Conservation (phyloP, 2,329 filamentous ascomycete genomes). For the Epichloe uncinata region DNA sequence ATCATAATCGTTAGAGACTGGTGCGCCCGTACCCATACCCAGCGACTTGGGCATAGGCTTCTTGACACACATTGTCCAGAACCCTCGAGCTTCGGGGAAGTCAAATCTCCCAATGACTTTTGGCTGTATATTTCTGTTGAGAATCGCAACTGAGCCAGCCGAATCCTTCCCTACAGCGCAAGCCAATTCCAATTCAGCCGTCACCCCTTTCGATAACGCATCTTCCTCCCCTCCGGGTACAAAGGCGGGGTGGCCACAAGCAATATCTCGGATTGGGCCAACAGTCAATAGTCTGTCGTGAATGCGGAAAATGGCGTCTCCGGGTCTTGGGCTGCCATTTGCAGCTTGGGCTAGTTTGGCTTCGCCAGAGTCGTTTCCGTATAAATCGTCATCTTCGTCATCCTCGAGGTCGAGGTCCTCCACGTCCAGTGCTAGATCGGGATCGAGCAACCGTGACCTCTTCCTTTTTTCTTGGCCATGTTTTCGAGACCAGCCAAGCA, state of each 20-base stretch:
- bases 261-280: conserved; percentile 64
- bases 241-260: conserved; percentile 46
- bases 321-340: conserved; percentile 33
- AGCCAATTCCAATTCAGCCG: conserved; percentile 45
- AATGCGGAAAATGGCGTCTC: conserved; percentile 59
- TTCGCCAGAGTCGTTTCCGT: conserved; percentile 49
- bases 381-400: conserved; percentile 51
- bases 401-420: conserved; percentile 42
- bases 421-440: conserved; percentile 34
- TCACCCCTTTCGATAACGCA: conserved; percentile 30
- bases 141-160: conserved; percentile 56
- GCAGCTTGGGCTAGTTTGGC: conserved; percentile 35
- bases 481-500: conserved; percentile 68
- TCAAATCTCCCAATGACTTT: conserved; percentile 55
- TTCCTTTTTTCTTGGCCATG: conserved; percentile 48
- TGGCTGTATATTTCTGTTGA: conserved; percentile 69
- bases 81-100: conserved; percentile 57
- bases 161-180: conserved; percentile 50
- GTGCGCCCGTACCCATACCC: conserved; percentile 34
- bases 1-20: conserved; percentile 41
- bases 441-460: conserved; percentile 45
- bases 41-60: conserved; percentile 46
- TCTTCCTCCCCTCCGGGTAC: conserved; percentile 31
- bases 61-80: conserved; percentile 69
- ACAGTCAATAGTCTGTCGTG: conserved; percentile 68